Conservation (phyloP, 2,329 filamentous ascomycete genomes). For the Akanthomyces lecanii region DNA sequence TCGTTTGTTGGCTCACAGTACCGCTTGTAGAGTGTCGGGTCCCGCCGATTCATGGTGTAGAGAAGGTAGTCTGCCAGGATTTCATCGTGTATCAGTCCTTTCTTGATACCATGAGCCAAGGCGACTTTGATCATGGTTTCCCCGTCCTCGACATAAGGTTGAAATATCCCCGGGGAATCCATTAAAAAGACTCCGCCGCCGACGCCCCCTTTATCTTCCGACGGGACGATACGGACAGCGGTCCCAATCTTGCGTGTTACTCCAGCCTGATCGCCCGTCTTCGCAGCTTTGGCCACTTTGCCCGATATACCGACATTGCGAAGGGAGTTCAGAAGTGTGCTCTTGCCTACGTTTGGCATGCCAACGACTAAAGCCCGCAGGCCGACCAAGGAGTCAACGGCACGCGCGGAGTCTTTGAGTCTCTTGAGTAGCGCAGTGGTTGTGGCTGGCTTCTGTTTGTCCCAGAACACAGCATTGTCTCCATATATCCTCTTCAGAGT, state of each 20-base stretch:
- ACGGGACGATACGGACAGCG: slow-evolving; percentile 68
- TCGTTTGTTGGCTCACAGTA: slow-evolving; percentile 78
- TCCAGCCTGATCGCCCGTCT: slow-evolving; percentile 82
- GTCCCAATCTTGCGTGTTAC: slow-evolving; percentile 81
- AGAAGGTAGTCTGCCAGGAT: slow-evolving; percentile 88
- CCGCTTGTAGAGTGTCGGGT: slow-evolving; percentile 56
- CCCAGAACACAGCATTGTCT: slow-evolving; percentile 41
- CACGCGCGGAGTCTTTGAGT: slow-evolving; percentile 30
- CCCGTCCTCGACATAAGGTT: slow-evolving; percentile 81
- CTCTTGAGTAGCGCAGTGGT: slow-evolving; percentile 38
- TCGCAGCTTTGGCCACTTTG: slow-evolving; percentile 60
- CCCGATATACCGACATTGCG: slow-evolving; percentile 59
- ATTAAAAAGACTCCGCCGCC: slow-evolving; percentile 72
- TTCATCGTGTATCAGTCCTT: slow-evolving; percentile 72
- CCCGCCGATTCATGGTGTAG: slow-evolving; percentile 70
- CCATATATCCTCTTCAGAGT: slow-evolving; percentile 33
- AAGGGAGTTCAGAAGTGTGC: slow-evolving; percentile 84
- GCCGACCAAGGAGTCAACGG: slow-evolving; percentile 63
- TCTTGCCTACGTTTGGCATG: slow-evolving; percentile 98
- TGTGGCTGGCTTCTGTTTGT: slow-evolving; percentile 31
- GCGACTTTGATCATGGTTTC: slow-evolving; percentile 95
- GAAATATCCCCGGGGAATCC: slow-evolving; percentile 92
- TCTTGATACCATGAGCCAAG: slow-evolving; percentile 84
- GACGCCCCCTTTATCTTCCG: slow-evolving; percentile 38
- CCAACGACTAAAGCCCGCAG: slow-evolving; percentile 83